Percentiles rank a stretch among this genome's conserved stretches.
Conservation (phyloP, 257 asterid species). For the Rauvolfia tetraphylla region DNA sequence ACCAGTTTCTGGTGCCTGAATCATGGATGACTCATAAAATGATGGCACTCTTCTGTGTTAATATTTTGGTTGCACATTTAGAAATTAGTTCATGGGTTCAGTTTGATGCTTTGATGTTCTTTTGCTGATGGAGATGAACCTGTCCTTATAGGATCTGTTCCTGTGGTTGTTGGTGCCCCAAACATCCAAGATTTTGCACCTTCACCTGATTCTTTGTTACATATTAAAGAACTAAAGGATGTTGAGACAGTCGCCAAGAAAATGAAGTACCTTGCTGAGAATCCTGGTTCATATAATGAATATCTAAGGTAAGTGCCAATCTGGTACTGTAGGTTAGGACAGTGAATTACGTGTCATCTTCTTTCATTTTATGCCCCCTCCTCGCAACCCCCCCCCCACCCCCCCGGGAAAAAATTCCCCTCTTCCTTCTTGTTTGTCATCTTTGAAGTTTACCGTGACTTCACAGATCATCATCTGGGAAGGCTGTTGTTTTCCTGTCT, state of each 20-base stretch:
- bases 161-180: conserved; percentile 94
- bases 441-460: neutral
- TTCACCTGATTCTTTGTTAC: conserved; percentile 59
- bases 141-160: conserved; percentile 60
- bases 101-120: conserved; percentile 13
- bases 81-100: neutral
- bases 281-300: conserved; percentile 64
- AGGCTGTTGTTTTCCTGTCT: neutral
- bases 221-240: conserved; percentile 69
- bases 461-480: neutral
- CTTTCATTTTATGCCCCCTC: neutral
- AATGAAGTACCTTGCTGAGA: conserved; percentile 77
- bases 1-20: conserved; percentile 4
- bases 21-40: neutral
- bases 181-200: conserved; percentile 95
- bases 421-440: neutral
- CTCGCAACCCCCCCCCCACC: too few species aligned
- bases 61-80: neutral
- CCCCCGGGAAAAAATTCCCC: too few species aligned
- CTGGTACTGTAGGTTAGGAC: neutral
- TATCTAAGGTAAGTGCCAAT: conserved; percentile 56
- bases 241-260: conserved; percentile 64
- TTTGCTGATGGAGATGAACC: conserved; percentile 21
- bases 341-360: neutral
- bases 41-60: neutral